Evolutionary conservation across 108 stramenopile species (phyloP), one percentile per base, ranked within the genome.

Genomic region (Cyclotella cryptica): DNA sequence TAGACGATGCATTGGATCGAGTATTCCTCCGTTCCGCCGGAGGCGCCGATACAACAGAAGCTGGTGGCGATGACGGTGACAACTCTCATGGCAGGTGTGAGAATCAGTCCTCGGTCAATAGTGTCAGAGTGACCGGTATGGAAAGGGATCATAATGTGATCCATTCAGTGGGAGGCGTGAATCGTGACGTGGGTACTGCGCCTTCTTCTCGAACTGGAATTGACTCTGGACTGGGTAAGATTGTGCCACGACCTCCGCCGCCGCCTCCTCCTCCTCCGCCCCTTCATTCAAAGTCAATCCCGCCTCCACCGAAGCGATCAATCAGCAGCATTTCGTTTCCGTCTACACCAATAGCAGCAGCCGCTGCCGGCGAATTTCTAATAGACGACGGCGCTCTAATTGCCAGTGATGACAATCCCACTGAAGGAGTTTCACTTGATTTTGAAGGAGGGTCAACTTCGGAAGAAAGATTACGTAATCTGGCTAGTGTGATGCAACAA

Each of bases 1-100:
- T 85, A 63, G 85, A 85, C 66, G 78, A 83, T 52, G 77, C 81
- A 21, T 43, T 85, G 8, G 85, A 85, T 55, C 79, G 80, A 35
- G 85, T 83, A 40, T 78, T 85, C 14, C 71, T 72, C 14, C 51
- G 58, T 19, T 69, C 59, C 21, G 30, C 30, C 19, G 35, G 60
- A 11, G 47, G 47, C 47, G 3, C 29, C 30, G 2, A 12, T 11
- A 14, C 35, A 35, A 6, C 35, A 35, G 39, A 61, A 1, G 42
- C 58, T 1, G 2, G 24, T 9, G 46, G 24, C 21, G 52, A 61
- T 10, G 44, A 11, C 54, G 14, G 35, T 72, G 71, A 28, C 19
- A 26, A 21, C 29, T 19, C 12, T 22, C 43, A 71, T 19, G 45
- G 26, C 18, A 53, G 11, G 7, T 1, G 41, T 39, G 0, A 44